Conservation (phyloP, 2,329 filamentous ascomycete species). For the Aureobasidium lini region DNA sequence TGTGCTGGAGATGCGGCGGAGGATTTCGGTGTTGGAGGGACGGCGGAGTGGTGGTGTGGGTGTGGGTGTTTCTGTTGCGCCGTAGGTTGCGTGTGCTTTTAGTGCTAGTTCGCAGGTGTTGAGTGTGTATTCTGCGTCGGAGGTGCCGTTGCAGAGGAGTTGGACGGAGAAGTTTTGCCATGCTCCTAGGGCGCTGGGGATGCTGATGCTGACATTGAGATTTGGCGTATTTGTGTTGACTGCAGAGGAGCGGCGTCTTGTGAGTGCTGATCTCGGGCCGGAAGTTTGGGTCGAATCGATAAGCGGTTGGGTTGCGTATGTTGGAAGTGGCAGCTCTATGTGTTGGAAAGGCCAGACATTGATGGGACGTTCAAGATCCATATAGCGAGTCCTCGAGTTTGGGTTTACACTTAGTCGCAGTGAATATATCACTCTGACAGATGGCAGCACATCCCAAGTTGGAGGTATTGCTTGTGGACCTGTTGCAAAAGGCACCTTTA, state of each 20-base stretch:
- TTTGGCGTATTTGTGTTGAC: not conserved
- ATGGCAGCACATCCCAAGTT: not conserved
- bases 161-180: conserved; percentile 1
- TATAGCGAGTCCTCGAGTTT: not conserved
- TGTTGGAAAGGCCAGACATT: not conserved
- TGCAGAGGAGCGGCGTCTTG: not conserved
- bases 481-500: conserved; percentile 5
- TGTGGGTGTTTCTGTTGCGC: not conserved
- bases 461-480: not conserved
- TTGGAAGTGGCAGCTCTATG: not conserved
- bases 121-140: not conserved
- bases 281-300: not conserved
- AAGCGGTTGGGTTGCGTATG: not conserved
- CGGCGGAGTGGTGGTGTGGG: no score
- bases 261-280: not conserved
- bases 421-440: not conserved
- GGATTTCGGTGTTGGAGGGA: not conserved
- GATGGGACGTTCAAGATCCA: not conserved
- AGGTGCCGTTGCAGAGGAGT: not conserved
- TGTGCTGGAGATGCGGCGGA: not conserved
- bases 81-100: not conserved
- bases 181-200: not conserved
- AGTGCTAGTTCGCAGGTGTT: not conserved
- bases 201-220: not conserved
- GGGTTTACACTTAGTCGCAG: not conserved